Percentiles rank a stretch among this genome's conserved stretches.
phyloP scores from a whole-genome alignment of 2,329 filamentous ascomycete species.

The Clarireedia monteithiana region DNA sequence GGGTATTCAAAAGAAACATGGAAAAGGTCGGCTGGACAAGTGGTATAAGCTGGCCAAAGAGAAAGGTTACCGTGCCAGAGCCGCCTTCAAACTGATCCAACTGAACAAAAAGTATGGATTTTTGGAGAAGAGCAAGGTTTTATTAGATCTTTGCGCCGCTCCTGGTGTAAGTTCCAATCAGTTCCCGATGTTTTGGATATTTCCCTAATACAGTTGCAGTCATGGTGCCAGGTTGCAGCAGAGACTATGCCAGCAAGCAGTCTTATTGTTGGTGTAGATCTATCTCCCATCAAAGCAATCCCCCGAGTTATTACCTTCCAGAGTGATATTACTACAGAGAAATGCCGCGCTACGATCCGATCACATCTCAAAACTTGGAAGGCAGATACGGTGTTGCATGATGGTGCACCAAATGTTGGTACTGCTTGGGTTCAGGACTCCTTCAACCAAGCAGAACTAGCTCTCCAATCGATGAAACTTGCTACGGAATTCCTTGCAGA shows the following conservation, averaged over 20 bases:
- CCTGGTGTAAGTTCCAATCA: conserved; percentile 61
- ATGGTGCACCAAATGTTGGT: conserved; percentile 96
- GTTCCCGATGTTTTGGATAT: neutral
- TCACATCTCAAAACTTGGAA: conserved; percentile 93
- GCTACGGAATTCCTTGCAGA: conserved; percentile 88
- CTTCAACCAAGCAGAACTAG: conserved; percentile 92
- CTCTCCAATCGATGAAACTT: conserved; percentile 82
- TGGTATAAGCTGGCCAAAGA: conserved; percentile 99
- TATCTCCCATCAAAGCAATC: conserved; percentile 92
- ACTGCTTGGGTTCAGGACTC: conserved; percentile 97
- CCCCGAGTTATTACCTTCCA: conserved; percentile 92
- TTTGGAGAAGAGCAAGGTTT: conserved; percentile 89
- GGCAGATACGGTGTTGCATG: conserved; percentile 89
- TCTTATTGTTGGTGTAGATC: conserved; percentile 89
- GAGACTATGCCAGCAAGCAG: conserved; percentile 88
- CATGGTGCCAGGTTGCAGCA: conserved; percentile 93
- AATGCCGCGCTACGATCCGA: conserved; percentile 83
- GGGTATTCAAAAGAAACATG: conserved; percentile 98
- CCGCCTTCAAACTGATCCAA: conserved; percentile 96
- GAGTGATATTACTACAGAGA: conserved; percentile 95
- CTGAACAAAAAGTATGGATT: conserved; percentile 99
- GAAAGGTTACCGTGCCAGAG: conserved; percentile 90
- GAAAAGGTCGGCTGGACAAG: conserved; percentile 96
- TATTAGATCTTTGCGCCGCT: conserved; percentile 94
- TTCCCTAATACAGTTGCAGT: conserved; percentile 40